Conservation (phyloP, 345 rosid genomes). For the Iberis pinnata region DNA sequence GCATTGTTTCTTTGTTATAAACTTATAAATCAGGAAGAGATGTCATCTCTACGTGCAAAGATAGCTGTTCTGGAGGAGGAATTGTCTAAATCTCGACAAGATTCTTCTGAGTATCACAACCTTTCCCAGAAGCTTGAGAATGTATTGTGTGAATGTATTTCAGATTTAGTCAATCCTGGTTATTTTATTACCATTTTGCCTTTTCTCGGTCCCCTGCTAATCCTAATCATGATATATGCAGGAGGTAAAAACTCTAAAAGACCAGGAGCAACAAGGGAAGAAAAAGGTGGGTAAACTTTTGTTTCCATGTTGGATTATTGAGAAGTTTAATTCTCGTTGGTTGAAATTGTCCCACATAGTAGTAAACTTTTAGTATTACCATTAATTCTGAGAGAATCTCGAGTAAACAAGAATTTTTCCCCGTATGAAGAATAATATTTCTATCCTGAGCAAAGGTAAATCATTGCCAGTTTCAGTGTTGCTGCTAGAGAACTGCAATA, state of each 20-base stretch:
- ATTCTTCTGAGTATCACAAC: conserved; percentile 49
- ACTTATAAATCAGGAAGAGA: conserved; percentile 56
- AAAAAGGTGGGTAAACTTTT: conserved; percentile 58
- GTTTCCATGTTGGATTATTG: neutral
- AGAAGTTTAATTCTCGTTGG: conserved; percentile 2
- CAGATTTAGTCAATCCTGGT: conserved; percentile 3
- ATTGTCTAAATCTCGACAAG: conserved; percentile 61
- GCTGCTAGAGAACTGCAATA: conserved; percentile 14
- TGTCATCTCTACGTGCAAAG: conserved; percentile 53
- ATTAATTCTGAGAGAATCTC: conserved; percentile 16
- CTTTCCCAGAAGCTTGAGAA: conserved; percentile 60
- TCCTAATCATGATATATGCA: conserved; percentile 29
- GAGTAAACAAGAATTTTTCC: neutral
- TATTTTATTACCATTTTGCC: conserved; percentile 12
- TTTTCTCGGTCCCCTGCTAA: conserved; percentile 10
- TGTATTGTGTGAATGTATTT: conserved; percentile 38
- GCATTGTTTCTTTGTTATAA: conserved; percentile 15
- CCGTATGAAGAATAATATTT: conserved; percentile 9
- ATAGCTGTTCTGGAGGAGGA: conserved; percentile 75
- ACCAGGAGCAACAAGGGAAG: conserved; percentile 73
- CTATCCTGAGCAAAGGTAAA: conserved; percentile 2
- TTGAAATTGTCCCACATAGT: neutral
- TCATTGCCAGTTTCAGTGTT: conserved; percentile 2
- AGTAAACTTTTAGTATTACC: conserved; percentile 4
- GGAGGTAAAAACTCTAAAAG: conserved; percentile 89